Percentiles rank a stretch among this genome's conserved stretches.
Evolutionary conservation across 2,329 filamentous ascomycete species (phyloP).

Genomic region (Colletotrichum cordylinicola): DNA sequence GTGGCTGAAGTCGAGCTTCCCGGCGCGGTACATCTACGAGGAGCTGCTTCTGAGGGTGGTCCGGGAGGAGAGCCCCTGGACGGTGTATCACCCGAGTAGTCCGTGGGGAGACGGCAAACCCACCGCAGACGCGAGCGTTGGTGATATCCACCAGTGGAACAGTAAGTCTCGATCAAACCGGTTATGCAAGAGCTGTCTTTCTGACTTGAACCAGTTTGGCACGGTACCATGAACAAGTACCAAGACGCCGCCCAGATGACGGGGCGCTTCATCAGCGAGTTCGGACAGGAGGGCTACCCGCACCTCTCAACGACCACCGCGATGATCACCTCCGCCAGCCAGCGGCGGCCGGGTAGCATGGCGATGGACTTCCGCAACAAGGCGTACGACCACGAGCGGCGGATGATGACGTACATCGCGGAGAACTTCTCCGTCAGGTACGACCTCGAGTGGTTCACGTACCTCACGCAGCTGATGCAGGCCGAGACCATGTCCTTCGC

Average conservation of each 20-base stretch:
- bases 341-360: constrained; percentile 71
- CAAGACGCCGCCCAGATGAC: constrained; percentile 75
- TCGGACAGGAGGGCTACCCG: constrained; percentile 83
- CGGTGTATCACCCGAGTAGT: constrained; percentile 75
- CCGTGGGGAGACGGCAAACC: constrained; percentile 74
- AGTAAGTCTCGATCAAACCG: constrained; percentile 42
- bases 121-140: constrained; percentile 72
- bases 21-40: constrained; percentile 81
- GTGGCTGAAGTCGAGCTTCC: constrained; percentile 80
- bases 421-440: constrained; percentile 71
- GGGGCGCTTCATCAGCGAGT: constrained; percentile 82
- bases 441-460: constrained; percentile 75
- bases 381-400: constrained; percentile 76
- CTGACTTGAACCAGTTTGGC: constrained; percentile 63
- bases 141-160: constrained; percentile 82
- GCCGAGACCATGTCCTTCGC: constrained; percentile 57
- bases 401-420: constrained; percentile 76
- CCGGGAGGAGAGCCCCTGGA: constrained; percentile 63
- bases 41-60: constrained; percentile 73
- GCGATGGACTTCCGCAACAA: constrained; percentile 86
- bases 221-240: constrained; percentile 78
- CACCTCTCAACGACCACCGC: constrained; percentile 72
- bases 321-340: constrained; percentile 61
- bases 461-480: constrained; percentile 65
- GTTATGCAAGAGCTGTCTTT: neutral